phyloP scores from a whole-genome alignment of 257 asterid genomes.

The Avicennia marina region DNA sequence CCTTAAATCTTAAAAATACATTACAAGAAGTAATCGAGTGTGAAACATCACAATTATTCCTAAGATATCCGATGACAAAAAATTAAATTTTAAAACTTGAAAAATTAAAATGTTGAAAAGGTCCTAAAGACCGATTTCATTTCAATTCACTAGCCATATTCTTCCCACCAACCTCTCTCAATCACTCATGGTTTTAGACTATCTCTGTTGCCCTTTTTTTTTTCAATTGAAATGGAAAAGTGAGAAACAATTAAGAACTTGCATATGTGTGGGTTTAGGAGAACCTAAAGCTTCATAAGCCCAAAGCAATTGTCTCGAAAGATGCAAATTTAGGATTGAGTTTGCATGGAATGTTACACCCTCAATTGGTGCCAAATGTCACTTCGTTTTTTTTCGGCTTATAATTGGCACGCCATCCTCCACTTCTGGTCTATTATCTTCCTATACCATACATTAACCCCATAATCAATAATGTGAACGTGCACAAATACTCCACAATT shows the following conservation, averaged over 20 bases:
- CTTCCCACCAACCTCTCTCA: no score
- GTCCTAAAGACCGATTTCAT: no score
- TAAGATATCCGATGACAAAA: no score
- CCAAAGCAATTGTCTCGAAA: slow-evolving; percentile 87
- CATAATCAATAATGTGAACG: slow-evolving; percentile 4
- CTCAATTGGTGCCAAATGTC: slow-evolving; percentile 56
- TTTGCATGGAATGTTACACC: slow-evolving; percentile 78
- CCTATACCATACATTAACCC: slow-evolving; percentile 38
- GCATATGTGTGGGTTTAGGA: slow-evolving; percentile 89
- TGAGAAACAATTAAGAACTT: slow-evolving; percentile 37
- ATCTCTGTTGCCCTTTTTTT: no score
- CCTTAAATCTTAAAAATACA: no score
- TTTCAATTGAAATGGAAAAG: neutral
- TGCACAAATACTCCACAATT: neutral
- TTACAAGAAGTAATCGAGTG: no score
- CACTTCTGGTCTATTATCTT: slow-evolving; percentile 58
- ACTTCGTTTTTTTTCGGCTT: slow-evolving; percentile 37
- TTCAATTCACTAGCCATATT: no score
- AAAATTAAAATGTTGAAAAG: no score
- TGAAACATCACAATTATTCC: no score
- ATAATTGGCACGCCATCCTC: slow-evolving; percentile 40
- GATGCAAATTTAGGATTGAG: slow-evolving; percentile 72
- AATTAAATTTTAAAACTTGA: no score
- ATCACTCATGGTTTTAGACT: no score
- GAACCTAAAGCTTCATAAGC: slow-evolving; percentile 89